A percentile compares a stretch with the other conserved stretches of the same genome.
These are phyloP conservation scores for Poterioochromonas sp. DNA, from an alignment of 352 stramenopile species.

Conservation along the genomic window DNA sequence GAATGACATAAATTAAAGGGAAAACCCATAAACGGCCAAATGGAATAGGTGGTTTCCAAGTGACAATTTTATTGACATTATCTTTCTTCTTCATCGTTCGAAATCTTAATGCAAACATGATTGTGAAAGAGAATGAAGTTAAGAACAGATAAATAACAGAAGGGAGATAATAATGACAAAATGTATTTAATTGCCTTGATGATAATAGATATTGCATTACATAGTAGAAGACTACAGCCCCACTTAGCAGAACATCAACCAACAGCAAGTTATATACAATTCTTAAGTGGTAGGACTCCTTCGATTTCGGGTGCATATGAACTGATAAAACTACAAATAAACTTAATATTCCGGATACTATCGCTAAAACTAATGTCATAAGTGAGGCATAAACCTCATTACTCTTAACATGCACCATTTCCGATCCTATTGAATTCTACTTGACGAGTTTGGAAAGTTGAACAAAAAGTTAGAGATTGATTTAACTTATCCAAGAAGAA, in stretches of 20 bases:
- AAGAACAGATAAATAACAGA: background rate
- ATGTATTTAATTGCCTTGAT: background rate
- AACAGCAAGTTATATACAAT: background rate
- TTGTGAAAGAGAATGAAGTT: background rate
- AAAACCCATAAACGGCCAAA: background rate
- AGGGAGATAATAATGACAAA: background rate
- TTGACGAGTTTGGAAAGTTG: too few species aligned
- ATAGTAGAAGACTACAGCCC: background rate
- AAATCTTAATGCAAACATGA: constrained; percentile 17
- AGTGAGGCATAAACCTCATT: background rate
- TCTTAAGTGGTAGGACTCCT: background rate
- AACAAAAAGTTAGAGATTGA: too few species aligned
- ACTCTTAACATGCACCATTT: background rate
- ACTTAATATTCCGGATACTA: background rate
- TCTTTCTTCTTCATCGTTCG: background rate
- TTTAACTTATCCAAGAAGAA: too few species aligned
- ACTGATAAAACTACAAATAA: background rate
- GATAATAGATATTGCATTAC: background rate
- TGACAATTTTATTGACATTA: too few species aligned
- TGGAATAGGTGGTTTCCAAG: background rate
- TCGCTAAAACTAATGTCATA: background rate
- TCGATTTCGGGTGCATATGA: background rate
- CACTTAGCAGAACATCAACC: background rate
- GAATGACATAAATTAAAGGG: background rate
- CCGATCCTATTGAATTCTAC: too few species aligned